These are phyloP conservation scores for Cercospora zeae-maydis DNA, from an alignment of 2,329 filamentous ascomycete species.

Conservation along the genomic window DNA sequence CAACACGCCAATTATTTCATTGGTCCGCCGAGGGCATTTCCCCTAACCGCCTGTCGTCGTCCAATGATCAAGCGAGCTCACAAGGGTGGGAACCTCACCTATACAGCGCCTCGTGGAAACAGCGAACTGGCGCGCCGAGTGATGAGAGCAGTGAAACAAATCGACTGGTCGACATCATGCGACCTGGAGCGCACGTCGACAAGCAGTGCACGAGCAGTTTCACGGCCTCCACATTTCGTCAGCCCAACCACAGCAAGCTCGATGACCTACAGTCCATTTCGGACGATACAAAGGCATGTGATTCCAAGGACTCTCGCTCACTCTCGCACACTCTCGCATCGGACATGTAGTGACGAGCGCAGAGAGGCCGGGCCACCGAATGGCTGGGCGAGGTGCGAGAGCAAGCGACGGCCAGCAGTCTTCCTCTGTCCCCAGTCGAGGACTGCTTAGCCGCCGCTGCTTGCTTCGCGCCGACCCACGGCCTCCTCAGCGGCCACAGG, in stretches of 20 bases:
- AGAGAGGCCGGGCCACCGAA: neutral
- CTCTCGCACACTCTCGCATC: no score
- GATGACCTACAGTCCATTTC: neutral
- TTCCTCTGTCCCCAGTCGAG: neutral
- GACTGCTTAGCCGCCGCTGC: constrained; percentile 22
- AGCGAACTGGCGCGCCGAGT: neutral
- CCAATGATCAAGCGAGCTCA: neutral
- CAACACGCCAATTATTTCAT: neutral
- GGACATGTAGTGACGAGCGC: no score
- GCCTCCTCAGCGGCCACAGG: constrained; percentile 7
- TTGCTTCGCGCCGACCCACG: constrained; percentile 21
- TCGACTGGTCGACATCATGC: neutral
- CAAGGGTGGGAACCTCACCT: neutral
- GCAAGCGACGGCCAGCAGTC: neutral
- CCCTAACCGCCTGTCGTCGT: constrained; percentile 1
- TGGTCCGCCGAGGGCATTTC: neutral
- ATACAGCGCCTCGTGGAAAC: neutral
- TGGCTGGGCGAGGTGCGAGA: neutral
- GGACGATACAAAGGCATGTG: no score
- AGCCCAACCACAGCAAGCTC: neutral
- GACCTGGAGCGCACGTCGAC: neutral
- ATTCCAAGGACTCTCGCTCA: no score
- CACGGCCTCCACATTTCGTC: neutral
- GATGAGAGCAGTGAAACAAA: neutral
- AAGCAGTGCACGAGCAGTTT: neutral